Percentiles rank a stretch among this genome's conserved stretches.
phyloP scores from a whole-genome alignment of 208 protist species.

The Trypanosoma grayi region DNA sequence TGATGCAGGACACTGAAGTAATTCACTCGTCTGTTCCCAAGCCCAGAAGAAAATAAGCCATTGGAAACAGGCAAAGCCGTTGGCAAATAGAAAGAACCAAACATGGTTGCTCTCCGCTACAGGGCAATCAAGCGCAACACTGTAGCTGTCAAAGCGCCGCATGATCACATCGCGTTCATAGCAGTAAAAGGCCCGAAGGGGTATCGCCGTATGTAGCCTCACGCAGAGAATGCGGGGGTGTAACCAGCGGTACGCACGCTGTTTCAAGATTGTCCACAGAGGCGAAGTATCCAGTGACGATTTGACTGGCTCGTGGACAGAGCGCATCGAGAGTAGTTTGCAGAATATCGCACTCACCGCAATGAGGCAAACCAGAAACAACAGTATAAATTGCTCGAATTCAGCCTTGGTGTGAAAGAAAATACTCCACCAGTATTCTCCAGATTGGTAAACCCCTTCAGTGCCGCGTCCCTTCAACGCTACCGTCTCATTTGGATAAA shows the following conservation, averaged over 20 bases:
- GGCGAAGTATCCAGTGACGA: slow-evolving; percentile 38
- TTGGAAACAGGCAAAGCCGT: slow-evolving; percentile 44
- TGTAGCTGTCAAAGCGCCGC: slow-evolving; percentile 73
- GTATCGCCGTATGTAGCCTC: slow-evolving; percentile 59
- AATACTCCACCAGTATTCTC: neutral
- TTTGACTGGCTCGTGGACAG: slow-evolving; percentile 29
- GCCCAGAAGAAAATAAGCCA: slow-evolving; percentile 48
- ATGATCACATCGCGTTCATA: slow-evolving; percentile 63
- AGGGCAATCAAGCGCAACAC: slow-evolving; percentile 60
- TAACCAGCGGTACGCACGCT: slow-evolving; percentile 53
- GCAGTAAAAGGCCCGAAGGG: slow-evolving; percentile 80
- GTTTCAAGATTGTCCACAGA: slow-evolving; percentile 53
- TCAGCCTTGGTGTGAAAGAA: slow-evolving; percentile 13
- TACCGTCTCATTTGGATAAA: neutral
- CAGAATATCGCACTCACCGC: slow-evolving; percentile 31
- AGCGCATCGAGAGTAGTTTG: slow-evolving; percentile 40
- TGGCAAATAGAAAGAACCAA: slow-evolving; percentile 55
- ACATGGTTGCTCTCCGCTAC: slow-evolving; percentile 63
- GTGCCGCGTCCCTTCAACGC: neutral
- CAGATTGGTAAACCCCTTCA: neutral
- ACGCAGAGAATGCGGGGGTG: slow-evolving; percentile 60
- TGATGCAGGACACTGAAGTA: slow-evolving; percentile 11
- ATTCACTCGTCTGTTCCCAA: slow-evolving; percentile 34
- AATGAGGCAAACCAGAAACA: slow-evolving; percentile 29
- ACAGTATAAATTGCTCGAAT: slow-evolving; percentile 22